phyloP scores from a whole-genome alignment of 139 green algal species.

The Micromonas pusilla region DNA sequence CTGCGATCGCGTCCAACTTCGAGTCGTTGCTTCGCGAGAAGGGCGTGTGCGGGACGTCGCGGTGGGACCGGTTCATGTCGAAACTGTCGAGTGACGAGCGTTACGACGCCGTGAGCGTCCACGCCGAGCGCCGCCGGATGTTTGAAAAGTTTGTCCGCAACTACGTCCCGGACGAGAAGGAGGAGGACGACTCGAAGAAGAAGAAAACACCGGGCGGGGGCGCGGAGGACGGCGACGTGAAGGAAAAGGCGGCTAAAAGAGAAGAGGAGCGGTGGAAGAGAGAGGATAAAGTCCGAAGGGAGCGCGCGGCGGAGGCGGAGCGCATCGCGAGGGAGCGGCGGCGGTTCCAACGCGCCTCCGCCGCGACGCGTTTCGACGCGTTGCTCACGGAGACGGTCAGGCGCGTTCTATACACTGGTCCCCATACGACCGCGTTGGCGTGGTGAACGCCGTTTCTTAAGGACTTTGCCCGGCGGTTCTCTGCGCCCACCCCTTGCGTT shows the following conservation, averaged over 20 bases:
- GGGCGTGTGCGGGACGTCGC: background rate
- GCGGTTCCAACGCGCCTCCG: background rate
- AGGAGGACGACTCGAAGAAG: background rate
- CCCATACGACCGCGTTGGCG: background rate
- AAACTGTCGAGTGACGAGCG: background rate
- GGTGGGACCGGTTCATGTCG: background rate
- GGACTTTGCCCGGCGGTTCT: background rate
- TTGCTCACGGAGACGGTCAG: background rate
- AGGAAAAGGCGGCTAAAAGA: background rate
- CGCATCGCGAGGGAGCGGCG: background rate
- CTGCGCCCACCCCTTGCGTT: too few relatives aligned
- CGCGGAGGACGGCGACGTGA: background rate
- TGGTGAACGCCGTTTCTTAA: background rate
- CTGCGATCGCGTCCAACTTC: background rate
- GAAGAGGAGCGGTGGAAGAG: background rate
- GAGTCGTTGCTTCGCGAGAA: background rate
- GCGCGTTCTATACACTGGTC: too few relatives aligned
- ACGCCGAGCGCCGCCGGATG: background rate
- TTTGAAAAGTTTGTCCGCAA: conserved; percentile 2
- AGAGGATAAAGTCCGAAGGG: background rate
- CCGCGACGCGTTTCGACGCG: background rate
- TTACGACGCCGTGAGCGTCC: background rate
- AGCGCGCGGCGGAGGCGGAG: too few relatives aligned
- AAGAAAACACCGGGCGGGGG: background rate
- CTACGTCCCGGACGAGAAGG: background rate